Conservation (phyloP, 164 flowering plant genomes). For the Tetracentron sinense region DNA sequence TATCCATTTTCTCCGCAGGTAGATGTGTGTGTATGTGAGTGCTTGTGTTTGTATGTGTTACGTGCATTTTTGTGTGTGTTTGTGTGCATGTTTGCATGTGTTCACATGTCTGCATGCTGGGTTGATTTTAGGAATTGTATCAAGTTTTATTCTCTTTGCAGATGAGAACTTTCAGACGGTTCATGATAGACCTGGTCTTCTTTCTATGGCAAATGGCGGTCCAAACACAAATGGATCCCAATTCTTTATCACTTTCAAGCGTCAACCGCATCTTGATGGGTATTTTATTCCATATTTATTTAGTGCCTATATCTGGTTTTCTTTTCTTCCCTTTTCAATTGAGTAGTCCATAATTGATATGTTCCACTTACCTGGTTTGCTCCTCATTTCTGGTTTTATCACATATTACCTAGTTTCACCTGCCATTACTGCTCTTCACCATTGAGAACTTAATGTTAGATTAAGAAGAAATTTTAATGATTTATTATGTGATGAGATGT, state of each 20-base stretch:
- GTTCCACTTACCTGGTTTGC: not conserved
- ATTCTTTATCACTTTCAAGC: conserved; percentile 66
- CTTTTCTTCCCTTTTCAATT: not conserved
- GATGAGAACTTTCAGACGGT: conserved; percentile 62
- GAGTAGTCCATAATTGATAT: not conserved
- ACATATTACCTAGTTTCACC: too few relatives aligned
- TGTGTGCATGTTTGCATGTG: not conserved
- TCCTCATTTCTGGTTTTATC: too few relatives aligned
- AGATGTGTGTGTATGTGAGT: too few relatives aligned
- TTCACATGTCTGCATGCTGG: too few relatives aligned
- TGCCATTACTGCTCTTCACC: too few relatives aligned
- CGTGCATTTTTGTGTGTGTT: not conserved
- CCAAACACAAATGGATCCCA: conserved; percentile 77
- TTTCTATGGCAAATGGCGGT: conserved; percentile 77
- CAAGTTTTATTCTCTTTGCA: conserved; percentile 25
- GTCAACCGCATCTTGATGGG: conserved; percentile 70
- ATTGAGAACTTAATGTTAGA: too few relatives aligned
- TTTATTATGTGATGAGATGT: too few relatives aligned
- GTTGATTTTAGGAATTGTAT: too few relatives aligned
- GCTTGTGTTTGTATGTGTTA: not conserved
- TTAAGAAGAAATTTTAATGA: too few relatives aligned
- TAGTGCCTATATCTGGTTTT: not conserved
- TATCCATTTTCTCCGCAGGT: too few relatives aligned
- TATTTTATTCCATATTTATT: conserved; percentile 13
- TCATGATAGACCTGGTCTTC: conserved; percentile 61